Evolutionary conservation across 176 grass and related monocot species (phyloP), one percentile per base, ranked within the genome.

Genomic region (Carex scoparia): DNA sequence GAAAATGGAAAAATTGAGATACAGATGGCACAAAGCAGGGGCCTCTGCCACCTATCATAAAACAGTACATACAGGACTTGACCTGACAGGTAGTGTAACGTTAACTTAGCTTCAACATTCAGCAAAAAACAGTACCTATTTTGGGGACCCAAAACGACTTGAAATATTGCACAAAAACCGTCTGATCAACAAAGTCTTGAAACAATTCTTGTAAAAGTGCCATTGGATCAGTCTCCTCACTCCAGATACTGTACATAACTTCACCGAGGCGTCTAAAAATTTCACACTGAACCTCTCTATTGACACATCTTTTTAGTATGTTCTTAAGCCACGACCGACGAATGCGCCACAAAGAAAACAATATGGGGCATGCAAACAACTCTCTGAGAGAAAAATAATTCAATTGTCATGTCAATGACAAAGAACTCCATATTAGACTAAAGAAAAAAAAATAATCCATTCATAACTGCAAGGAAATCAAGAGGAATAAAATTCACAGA

Each of bases 111-210:
- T 57, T 76, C 51, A 57, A 78, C 23, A 78, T 56, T 57, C 10
- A 57, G 53, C 13, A 23, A 16, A 86, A 86, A 61, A 69, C 54
- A 64, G 40, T 87, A 98, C 92, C 92, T 82, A 94, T 82, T 98
- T 98, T 98, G 62, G 95, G 95, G 84, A 93, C 82, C 95, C 92
- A 97, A 83, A 90, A 97, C 69, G 91, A 85, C 72, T 93, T 97
- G 79, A 97, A 97, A 89, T 97, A 97, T 62, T 94, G 88, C 67
- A 91, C 57, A 56, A 97, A 93, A 28, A 79, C 57, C n/a, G 82
- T 92, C 81, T 97, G 92, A 56, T 97, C 94, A 89, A 97, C 69
- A 82, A 97, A 97, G 77, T 97, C 94, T 86, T 91, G 89, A 83
- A 97, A 93, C 42, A 94, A 86, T 74, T 91, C 81, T 68, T 87